These are phyloP conservation scores for Fusarium cicatricum DNA, from an alignment of 2,329 filamentous ascomycete species.

Conservation along the genomic window DNA sequence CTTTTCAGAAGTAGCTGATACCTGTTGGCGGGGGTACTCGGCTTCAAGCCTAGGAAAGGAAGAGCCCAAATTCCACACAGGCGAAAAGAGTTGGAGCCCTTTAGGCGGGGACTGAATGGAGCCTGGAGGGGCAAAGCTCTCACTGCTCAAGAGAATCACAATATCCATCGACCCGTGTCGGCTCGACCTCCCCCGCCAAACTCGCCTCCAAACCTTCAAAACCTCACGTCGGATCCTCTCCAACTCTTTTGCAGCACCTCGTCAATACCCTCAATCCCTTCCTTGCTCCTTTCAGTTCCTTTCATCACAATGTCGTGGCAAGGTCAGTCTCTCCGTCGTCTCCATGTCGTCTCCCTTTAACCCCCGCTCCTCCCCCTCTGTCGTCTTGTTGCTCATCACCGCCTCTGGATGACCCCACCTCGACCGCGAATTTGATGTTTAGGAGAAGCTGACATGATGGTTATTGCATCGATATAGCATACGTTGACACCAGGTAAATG, in stretches of 20 bases:
- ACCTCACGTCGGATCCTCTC: constrained; percentile 33
- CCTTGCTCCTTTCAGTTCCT: constrained; percentile 18
- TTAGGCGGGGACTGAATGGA: constrained; percentile 32
- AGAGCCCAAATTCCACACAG: neutral
- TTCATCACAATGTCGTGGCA: constrained; percentile 74
- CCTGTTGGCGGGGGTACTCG: neutral
- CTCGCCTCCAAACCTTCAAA: constrained; percentile 28
- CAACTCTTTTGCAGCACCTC: constrained; percentile 6
- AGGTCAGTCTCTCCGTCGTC: constrained; percentile 58
- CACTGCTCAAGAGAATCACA: constrained; percentile 34
- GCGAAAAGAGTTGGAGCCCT: neutral
- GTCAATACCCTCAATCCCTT: constrained; percentile 1
- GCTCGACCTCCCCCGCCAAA: constrained; percentile 31
- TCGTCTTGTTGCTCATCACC: constrained; percentile 33
- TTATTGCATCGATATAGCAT: constrained; percentile 49
- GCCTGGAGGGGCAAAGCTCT: constrained; percentile 32
- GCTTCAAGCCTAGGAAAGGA: constrained; percentile 2
- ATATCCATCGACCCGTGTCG: constrained; percentile 13
- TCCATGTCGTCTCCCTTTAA: constrained; percentile 10
- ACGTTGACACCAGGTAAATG: constrained; percentile 60
- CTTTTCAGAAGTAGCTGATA: neutral
- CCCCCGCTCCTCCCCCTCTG: constrained; percentile 27
- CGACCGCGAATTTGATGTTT: constrained; percentile 1
- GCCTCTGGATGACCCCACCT: constrained; percentile 42
- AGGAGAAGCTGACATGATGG: constrained; percentile 25